Evolutionary conservation across 2,329 filamentous ascomycete species (phyloP), one percentile per base, ranked within the genome.

Genomic region (Trichoderma sp.): DNA sequence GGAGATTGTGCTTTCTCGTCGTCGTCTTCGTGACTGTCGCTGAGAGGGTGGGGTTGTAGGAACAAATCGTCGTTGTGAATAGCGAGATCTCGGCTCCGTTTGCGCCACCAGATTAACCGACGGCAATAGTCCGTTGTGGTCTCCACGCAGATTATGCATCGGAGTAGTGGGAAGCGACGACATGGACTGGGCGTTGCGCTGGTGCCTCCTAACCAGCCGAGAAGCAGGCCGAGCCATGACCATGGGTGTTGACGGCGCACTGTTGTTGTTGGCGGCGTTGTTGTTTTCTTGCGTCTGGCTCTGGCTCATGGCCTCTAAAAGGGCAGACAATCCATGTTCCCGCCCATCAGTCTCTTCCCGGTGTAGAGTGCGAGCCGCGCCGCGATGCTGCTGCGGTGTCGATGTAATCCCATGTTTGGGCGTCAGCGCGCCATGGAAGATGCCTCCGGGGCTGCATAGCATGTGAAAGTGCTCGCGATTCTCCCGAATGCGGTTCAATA

Each of bases 1-100:
- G 1, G 93, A 96, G 59, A 96, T 94, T 1, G 93, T 96, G 81
- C 92, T 95, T 78, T 96, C 93, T 70, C 92, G 89, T 78, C 93
- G 94, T 78, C 89, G 89, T 64, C 87, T 87, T 46, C 87, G 84
- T 59, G 82, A 82, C 24, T 82, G 81, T 43, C 77, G 75, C 60
- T 76, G 77, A 16, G 79, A 77, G 10, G 79, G 78, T 1, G 84
- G 83, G 0, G 83, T 84, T n/a, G 81, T 82, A 6, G 83, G 81
- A 2, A 80, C 75, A 68, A 81, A 81, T n/a, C 81, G 81, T 59
- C 76, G 72, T 69, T 76, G 77, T 11, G 74, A 69, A 70, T 82
- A 81, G 52, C 83, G 82, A 24, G 84, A 83, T 4, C 81, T 81
- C 16, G 86, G 85, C 79, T 88, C 88, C 71, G 83, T 87, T 74